A percentile compares a stretch with the other conserved stretches of the same genome.
phyloP scores from a whole-genome alignment of 2,329 filamentous ascomycete species.

The Fusarium torulosum region DNA sequence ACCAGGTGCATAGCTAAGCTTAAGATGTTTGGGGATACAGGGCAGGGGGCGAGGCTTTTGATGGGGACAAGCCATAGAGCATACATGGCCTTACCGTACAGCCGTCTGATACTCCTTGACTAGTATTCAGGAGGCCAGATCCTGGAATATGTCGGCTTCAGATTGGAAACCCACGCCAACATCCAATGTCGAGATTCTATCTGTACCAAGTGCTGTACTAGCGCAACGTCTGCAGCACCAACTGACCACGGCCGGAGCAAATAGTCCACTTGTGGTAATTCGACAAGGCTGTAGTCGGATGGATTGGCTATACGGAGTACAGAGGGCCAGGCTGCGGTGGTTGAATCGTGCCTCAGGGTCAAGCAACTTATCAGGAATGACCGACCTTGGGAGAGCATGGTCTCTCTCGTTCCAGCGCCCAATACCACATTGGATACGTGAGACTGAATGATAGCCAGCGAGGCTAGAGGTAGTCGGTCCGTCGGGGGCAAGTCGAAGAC shows the following conservation, averaged over 20 bases:
- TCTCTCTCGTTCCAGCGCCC: too few relatives aligned
- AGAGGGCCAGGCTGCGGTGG: not conserved
- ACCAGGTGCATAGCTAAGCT: slow-evolving; percentile 13
- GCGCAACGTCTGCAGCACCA: slow-evolving; percentile 4
- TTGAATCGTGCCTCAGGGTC: not conserved
- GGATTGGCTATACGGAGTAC: not conserved
- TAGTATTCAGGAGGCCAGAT: slow-evolving; percentile 20
- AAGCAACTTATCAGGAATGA: not conserved
- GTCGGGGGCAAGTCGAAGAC: slow-evolving; percentile 46
- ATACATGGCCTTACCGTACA: not conserved
- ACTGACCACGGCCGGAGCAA: slow-evolving; percentile 19
- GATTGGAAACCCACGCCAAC: slow-evolving; percentile 8
- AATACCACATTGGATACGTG: not conserved
- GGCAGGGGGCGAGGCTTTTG: not conserved
- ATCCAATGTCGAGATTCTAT: not conserved
- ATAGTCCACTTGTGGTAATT: slow-evolving; percentile 18
- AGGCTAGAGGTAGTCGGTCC: not conserved
- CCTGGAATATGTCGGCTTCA: slow-evolving; percentile 16
- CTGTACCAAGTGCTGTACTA: not conserved
- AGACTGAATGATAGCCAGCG: not conserved
- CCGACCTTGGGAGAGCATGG: not conserved
- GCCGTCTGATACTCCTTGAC: slow-evolving; percentile 12
- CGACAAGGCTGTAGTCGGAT: not conserved
- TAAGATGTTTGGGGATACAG: not conserved
- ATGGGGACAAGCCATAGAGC: not conserved